Evolutionary conservation across 225 moss, liverwort and hornwort genomes (phyloP), one percentile per base, ranked within the genome.

Genomic region (Bryum argenteum): DNA sequence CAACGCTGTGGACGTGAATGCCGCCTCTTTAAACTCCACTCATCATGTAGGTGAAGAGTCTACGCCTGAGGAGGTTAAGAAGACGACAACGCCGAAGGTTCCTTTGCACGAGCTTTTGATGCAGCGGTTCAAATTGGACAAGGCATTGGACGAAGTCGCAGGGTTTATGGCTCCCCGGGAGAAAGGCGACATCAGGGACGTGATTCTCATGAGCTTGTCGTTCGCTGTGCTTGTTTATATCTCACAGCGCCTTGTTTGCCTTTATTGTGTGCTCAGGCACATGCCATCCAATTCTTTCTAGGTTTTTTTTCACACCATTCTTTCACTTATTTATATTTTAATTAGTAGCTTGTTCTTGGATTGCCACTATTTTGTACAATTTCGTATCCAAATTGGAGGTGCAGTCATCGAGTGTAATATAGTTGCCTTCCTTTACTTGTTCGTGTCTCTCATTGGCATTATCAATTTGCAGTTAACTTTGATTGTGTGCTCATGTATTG

Each of bases 181-280:
- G 82, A 91, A 94, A 48, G 97, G 97, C 39, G 97, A 98, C 51
- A 82, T 94, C 19, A 85, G 91, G 75, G 97, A 98, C 65, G 89
- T 98, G 22, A 76, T 94, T 73, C 69, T 98, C 48, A 98, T 98
- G 97, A 91, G 97, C 71, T 69, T 98, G 24, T 88, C 91, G 11
- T 98, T 98, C 38, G 92, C 94, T 14, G 85, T 98, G 16, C 63
- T 92, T 2, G 85, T 94, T 11, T 98, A 98, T 69, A 94, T 98
- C 20, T 98, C 94, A 3, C 92, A 98, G 73, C 91, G 89, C 55
- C 94, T 98, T 77, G 97, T 98, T 71, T 91, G 93, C 69, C 84
- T 90, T 19, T 98, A 94, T 72, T 94, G 88, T 44, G 78, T 82
- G 5, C 69, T 98, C 7, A 77, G 81, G 45, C 83, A 85, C 56